Evolutionary conservation across 345 rosid genomes (phyloP), one percentile per base, ranked within the genome.

Genomic region (Pugionium cornutum): DNA sequence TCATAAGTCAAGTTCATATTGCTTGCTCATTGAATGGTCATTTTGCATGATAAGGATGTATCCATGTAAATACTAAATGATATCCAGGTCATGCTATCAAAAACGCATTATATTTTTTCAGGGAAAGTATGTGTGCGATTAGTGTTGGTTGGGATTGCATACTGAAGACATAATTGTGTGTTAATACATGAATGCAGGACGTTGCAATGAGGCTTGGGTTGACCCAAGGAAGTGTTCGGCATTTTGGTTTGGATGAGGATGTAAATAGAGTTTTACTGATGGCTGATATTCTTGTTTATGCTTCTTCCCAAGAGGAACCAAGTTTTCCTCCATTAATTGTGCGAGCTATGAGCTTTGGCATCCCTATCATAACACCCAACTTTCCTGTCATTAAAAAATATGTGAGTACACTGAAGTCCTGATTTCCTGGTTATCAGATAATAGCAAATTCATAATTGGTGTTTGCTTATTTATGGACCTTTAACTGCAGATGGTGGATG

Each of bases 291-390:
- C 84, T 95, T 76, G 78, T 95, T 54, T 91, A 91, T 77, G 92
- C 86, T 65, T 87, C 99, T 71, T 91, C 95, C 58, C 97, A 87
- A 75, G 96, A 86, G 78, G 97, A 91, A 68, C 97, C 89, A 75
- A 86, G 81, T 67, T 95, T 95, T 60, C 92, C 97, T 58, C 79
- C 95, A 43, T 58, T 95, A 50, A 71, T 95, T 68, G 75, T 86
- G 67, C 88, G 95, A 70, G 92, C 97, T 67, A 88, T 95, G 99
- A 88, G 89, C 52, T 85, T 87, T 70, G 88, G 88, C 55, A 78
- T 87, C 61, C 96, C 89, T 35, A 68, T 91, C 70, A 69, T 87
- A 53, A 75, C 83, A 36, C 97, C 97, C 44, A 92, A 95, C 77
- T 76, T 81, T 74, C 89, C 92, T 54, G 62, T 83, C 53, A 72